phyloP scores from a whole-genome alignment of 2,329 filamentous ascomycete genomes.

The Alternaria consortialis region DNA sequence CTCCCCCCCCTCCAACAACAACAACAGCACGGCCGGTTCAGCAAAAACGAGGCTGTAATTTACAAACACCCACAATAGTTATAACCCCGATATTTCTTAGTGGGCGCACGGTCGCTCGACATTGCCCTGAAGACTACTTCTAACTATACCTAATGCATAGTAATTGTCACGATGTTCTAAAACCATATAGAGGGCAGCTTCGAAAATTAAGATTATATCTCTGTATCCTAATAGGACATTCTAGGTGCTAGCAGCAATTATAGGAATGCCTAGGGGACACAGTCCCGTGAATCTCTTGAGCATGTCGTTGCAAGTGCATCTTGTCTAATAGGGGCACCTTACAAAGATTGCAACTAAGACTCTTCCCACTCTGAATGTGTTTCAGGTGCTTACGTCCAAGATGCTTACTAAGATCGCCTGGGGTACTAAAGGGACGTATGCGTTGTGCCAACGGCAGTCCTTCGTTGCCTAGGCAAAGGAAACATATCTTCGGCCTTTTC shows the following conservation, averaged over 20 bases:
- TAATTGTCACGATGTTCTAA: too few species aligned
- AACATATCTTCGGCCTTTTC: slow-evolving; percentile 26
- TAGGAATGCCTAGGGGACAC: slow-evolving; percentile 6
- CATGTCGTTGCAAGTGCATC: slow-evolving; percentile 15
- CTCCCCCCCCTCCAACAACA: too few species aligned
- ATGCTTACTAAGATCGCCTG: slow-evolving; percentile 26
- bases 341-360: slow-evolving; percentile 17
- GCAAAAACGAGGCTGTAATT: too few species aligned
- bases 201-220: too few species aligned
- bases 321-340: slow-evolving; percentile 9
- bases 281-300: slow-evolving; percentile 5
- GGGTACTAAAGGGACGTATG: slow-evolving; percentile 17
- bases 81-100: too few species aligned
- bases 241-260: slow-evolving; percentile 5
- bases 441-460: slow-evolving; percentile 5
- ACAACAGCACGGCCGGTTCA: too few species aligned
- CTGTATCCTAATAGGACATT: too few species aligned
- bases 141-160: too few species aligned
- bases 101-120: too few species aligned
- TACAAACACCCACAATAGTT: too few species aligned
- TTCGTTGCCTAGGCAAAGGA: slow-evolving; percentile 23
- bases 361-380: slow-evolving; percentile 6
- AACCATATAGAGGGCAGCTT: too few species aligned
- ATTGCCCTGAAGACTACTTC: too few species aligned
- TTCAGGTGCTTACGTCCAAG: slow-evolving; percentile 20